phyloP scores from a whole-genome alignment of 106 monocot species.

The Dioscorea alata region DNA sequence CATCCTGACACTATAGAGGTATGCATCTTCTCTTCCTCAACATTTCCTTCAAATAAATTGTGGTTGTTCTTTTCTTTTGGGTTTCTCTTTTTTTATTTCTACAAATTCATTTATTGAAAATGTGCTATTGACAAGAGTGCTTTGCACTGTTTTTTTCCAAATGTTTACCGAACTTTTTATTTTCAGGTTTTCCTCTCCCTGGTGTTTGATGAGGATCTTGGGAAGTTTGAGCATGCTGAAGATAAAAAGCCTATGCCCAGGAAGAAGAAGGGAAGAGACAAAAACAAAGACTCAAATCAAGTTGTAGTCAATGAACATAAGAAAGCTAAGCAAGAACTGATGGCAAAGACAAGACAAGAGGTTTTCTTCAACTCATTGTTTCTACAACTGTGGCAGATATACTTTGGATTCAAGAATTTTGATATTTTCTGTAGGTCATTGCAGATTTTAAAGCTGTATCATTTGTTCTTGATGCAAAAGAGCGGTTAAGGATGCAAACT shows the following conservation, averaged over 20 bases:
- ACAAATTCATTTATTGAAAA: too few relatives aligned
- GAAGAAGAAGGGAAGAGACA: slow-evolving; percentile 50
- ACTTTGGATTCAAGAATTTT: not conserved
- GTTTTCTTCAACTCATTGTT: slow-evolving; percentile 19
- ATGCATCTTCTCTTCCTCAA: slow-evolving; percentile 1
- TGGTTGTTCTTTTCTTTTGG: too few relatives aligned
- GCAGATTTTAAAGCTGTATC: slow-evolving; percentile 75
- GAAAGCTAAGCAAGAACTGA: slow-evolving; percentile 56
- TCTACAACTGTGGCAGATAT: not conserved
- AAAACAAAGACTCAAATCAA: slow-evolving; percentile 32
- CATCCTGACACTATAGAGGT: slow-evolving; percentile 85
- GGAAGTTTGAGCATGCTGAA: slow-evolving; percentile 34
- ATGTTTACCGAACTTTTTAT: not conserved
- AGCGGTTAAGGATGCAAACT: slow-evolving; percentile 63
- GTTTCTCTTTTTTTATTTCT: too few relatives aligned
- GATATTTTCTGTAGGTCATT: slow-evolving; percentile 43
- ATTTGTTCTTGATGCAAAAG: slow-evolving; percentile 52
- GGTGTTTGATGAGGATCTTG: slow-evolving; percentile 90
- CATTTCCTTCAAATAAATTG: not conserved
- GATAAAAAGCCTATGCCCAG: slow-evolving; percentile 43
- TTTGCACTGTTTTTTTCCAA: too few relatives aligned
- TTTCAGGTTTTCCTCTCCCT: slow-evolving; percentile 80
- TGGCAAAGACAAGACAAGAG: slow-evolving; percentile 80
- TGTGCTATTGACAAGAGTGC: too few relatives aligned
- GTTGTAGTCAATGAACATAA: slow-evolving; percentile 37